Evolutionary conservation across 352 stramenopile species (phyloP).

Genomic region (Lagenidium giganteum): DNA sequence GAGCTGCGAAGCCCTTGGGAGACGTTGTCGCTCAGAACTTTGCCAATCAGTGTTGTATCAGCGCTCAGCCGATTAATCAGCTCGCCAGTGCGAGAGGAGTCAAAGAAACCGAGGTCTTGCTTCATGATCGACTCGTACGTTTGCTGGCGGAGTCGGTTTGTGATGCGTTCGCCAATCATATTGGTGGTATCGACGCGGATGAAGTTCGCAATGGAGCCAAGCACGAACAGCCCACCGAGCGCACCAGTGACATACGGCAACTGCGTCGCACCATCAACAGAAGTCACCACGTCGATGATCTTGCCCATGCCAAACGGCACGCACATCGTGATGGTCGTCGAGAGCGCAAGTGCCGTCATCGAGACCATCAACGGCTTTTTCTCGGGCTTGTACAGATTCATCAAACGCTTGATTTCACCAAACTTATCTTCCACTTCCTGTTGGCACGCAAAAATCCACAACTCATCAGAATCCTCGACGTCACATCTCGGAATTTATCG

Average conservation of each 20-base stretch:
- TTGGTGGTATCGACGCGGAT: slow-evolving; percentile 74
- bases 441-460: no score
- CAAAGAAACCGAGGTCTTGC: slow-evolving; percentile 92
- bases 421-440: no score
- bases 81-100: slow-evolving; percentile 85
- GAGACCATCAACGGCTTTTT: slow-evolving; percentile 63
- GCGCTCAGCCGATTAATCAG: slow-evolving; percentile 88
- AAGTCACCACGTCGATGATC: slow-evolving; percentile 72
- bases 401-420: slow-evolving; percentile 29
- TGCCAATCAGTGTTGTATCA: slow-evolving; percentile 89
- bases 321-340: slow-evolving; percentile 69
- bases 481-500: no score
- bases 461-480: no score
- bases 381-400: slow-evolving; percentile 64
- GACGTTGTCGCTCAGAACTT: slow-evolving; percentile 91
- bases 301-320: slow-evolving; percentile 79
- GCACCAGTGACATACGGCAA: slow-evolving; percentile 47
- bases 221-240: slow-evolving; percentile 61
- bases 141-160: slow-evolving; percentile 66
- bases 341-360: slow-evolving; percentile 55
- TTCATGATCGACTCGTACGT: slow-evolving; percentile 75
- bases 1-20: slow-evolving; percentile 63
- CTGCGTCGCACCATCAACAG: slow-evolving; percentile 27
- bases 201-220: slow-evolving; percentile 65
- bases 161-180: slow-evolving; percentile 86